Evolutionary conservation across 129 eudicot genomes (phyloP).

Genomic region (Smallanthus sonchifolius): DNA sequence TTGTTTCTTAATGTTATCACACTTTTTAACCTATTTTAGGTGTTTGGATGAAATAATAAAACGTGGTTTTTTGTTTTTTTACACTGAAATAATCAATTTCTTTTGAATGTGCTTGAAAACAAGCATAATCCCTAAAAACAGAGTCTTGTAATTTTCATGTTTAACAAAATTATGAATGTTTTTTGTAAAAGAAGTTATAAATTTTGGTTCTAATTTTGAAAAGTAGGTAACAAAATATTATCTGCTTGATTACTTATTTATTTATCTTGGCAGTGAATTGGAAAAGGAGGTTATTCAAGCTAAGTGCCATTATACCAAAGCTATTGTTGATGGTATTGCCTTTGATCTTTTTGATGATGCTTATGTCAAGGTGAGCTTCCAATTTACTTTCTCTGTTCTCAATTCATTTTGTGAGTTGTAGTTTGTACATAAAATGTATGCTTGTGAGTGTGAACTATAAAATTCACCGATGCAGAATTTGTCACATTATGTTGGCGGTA

Average conservation of each 20-base stretch:
- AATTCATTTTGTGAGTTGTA: neutral
- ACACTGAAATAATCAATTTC: neutral
- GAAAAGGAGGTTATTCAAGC: slow-evolving; percentile 45
- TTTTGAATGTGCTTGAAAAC: neutral
- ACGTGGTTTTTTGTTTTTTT: neutral
- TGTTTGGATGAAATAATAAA: neutral
- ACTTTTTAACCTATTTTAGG: neutral
- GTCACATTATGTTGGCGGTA: too few species aligned
- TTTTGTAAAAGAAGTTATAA: neutral
- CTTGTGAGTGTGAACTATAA: too few species aligned
- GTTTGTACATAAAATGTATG: neutral
- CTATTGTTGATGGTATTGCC: slow-evolving; percentile 48
- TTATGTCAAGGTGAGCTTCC: slow-evolving; percentile 41
- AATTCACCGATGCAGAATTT: neutral
- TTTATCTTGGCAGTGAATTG: slow-evolving; percentile 10
- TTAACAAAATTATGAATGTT: neutral
- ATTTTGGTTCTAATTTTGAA: neutral
- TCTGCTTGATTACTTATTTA: neutral
- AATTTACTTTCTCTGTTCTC: neutral
- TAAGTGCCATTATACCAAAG: slow-evolving; percentile 45
- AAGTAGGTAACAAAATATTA: neutral
- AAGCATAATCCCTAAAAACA: neutral
- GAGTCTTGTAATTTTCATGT: neutral
- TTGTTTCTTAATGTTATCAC: neutral
- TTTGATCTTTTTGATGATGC: slow-evolving; percentile 43